Conservation (phyloP, 1,284 basidiomycete genomes). For the Ceratobasidium sp. region DNA sequence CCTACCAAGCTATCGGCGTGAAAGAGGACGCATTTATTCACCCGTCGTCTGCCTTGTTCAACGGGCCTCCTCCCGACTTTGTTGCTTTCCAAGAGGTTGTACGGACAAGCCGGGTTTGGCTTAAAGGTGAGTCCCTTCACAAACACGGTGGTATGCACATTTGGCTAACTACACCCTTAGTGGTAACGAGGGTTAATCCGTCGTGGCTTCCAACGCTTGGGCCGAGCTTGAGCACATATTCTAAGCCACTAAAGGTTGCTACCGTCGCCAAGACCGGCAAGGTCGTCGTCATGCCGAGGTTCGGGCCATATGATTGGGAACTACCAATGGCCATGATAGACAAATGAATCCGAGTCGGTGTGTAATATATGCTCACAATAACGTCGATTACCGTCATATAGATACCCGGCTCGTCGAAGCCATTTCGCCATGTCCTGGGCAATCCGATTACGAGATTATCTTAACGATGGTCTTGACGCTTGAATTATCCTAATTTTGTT, state of each 20-base stretch:
- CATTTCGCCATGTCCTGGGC: too few species aligned
- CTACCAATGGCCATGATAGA: conserved; percentile 76
- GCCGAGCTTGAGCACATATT: conserved; percentile 85
- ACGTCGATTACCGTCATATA: too few species aligned
- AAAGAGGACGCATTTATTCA: conserved; percentile 93
- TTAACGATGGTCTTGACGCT: too few species aligned
- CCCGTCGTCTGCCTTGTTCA: conserved; percentile 84
- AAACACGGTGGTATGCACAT: conserved; percentile 42
- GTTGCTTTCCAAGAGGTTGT: conserved; percentile 88
- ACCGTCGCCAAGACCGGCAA: conserved; percentile 59
- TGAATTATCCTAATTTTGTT: too few species aligned
- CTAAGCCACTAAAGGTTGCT: conserved; percentile 82
- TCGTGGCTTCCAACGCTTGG: conserved; percentile 90
- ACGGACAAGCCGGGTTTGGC: conserved; percentile 78
- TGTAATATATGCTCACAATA: too few species aligned
- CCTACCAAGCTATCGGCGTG: conserved; percentile 88
- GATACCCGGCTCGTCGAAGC: too few species aligned
- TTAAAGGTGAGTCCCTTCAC: conserved; percentile 73
- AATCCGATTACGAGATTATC: too few species aligned
- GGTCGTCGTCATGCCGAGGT: conserved; percentile 81
- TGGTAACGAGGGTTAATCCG: conserved; percentile 87
- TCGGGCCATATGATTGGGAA: conserved; percentile 87
- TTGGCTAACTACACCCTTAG: conserved; percentile 58
- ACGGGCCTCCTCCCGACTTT: conserved; percentile 84
- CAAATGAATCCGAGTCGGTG: conserved; percentile 3